Evolutionary conservation across 2,329 filamentous ascomycete genomes (phyloP).

Genomic region (Talaromyces marneffei): DNA sequence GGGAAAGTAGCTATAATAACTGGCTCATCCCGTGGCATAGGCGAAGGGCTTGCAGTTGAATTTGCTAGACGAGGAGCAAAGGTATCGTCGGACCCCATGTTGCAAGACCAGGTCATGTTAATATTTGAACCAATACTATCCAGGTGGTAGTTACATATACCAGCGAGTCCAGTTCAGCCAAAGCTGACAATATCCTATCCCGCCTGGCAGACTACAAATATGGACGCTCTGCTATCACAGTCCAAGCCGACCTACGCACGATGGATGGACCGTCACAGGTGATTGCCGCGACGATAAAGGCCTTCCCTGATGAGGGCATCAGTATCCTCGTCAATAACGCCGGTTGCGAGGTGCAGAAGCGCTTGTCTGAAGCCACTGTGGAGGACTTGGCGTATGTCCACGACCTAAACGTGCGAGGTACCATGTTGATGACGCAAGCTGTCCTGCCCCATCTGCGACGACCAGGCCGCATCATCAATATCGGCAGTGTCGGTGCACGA

Average conservation of each 20-base stretch:
- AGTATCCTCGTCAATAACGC: conserved; percentile 35
- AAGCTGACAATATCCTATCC: background rate
- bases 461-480: conserved; percentile 53
- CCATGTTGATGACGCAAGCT: conserved; percentile 50
- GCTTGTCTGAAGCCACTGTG: conserved; percentile 40
- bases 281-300: background rate
- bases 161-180: background rate
- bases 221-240: conserved; percentile 4
- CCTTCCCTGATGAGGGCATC: conserved; percentile 5
- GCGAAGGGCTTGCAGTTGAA: conserved; percentile 44
- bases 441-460: conserved; percentile 47
- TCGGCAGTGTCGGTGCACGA: conserved; percentile 30
- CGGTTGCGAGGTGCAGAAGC: conserved; percentile 31
- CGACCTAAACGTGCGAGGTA: conserved; percentile 53
- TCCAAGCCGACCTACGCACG: conserved; percentile 8
- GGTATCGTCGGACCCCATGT: conserved; percentile 6
- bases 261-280: background rate
- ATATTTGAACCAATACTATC: conserved; percentile 12
- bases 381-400: conserved; percentile 53
- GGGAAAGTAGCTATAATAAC: conserved; percentile 45
- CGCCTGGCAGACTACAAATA: background rate
- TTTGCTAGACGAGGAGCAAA: conserved; percentile 44
- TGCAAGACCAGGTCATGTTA: conserved; percentile 22
- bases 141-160: conserved; percentile 2
- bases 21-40: conserved; percentile 49